Evolutionary conservation across 257 asterid genomes (phyloP), one percentile per base, ranked within the genome.

Genomic region (Handroanthus guayacan): DNA sequence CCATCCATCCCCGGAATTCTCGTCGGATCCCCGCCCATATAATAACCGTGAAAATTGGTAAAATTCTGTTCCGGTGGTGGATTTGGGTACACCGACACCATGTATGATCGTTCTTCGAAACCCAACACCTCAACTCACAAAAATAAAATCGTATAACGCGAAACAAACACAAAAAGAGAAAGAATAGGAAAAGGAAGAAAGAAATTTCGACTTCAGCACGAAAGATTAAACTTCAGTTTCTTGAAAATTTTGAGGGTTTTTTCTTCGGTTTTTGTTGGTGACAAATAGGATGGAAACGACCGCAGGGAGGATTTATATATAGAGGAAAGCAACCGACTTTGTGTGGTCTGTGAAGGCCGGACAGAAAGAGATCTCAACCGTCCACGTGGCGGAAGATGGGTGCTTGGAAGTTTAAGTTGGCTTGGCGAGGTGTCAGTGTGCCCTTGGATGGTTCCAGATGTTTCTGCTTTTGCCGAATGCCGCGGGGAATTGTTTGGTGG

Each of bases 31-130:
- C 83, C 89, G 71, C 71, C 76, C 71, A 64, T 72, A 43, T 69
- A 74, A 62, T 50, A 83, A 37, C 78, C 67, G 82, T 61, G 41
- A 17, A 80, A 85, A 58, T 63, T 80, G 60, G 81, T 38, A 31
- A 85, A 78, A 8, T 84, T 92, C 52, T 84, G 90, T 79, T 81
- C 88, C 37, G 82, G 75, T 3, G 87, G 85, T 10, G 91, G 91
- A 71, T 82, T 89, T 47, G 91, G 91, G 45, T 88, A 83, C 79
- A 86, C 89, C 6, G 98, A 93, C 81, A 93, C 95, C 98, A 91
- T 93, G 68, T 54, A 20, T 77, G 84, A 78, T 77, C 67, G 25
- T 38, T 17, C 57, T 41, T 67, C 74, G 16, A 52, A 55, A 71
- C 67, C 68, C 62, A 75, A 54, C 77, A 31, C 55, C 67, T 61